Percentiles rank a stretch among this genome's conserved stretches.
Conservation (phyloP, 371 early-diverging fungal species). For the Mortierella sp. region DNA sequence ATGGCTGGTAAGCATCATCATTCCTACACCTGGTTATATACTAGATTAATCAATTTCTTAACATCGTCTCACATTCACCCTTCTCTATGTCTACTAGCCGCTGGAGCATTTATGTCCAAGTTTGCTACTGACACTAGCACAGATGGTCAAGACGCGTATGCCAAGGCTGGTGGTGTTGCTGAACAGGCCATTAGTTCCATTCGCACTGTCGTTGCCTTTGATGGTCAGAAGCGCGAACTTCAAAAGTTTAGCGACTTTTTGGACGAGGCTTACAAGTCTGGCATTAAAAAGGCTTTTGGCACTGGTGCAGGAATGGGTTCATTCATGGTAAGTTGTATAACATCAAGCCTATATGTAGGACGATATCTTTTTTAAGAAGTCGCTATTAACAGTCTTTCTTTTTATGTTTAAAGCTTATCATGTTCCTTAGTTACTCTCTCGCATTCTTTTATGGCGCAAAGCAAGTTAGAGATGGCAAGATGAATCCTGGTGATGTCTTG, state of each 20-base stretch:
- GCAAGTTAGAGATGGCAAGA: conserved; percentile 62
- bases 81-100: conserved; percentile 24
- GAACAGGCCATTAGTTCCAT: conserved; percentile 90
- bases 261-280: conserved; percentile 66
- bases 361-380: neutral
- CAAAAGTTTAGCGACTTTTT: conserved; percentile 70
- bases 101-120: conserved; percentile 70
- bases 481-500: conserved; percentile 66
- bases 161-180: conserved; percentile 84
- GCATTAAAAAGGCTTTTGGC: conserved; percentile 65
- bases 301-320: conserved; percentile 72
- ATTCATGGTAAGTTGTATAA: conserved; percentile 60
- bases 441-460: conserved; percentile 86
- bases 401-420: conserved; percentile 42
- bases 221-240: conserved; percentile 78
- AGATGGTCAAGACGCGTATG: conserved; percentile 68
- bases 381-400: neutral
- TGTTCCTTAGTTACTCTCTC: conserved; percentile 78
- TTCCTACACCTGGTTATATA: neutral
- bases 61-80: neutral
- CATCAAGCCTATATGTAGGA: neutral
- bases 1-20: conserved; percentile 57
- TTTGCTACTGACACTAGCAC: conserved; percentile 67
- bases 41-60: neutral
- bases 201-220: conserved; percentile 91